Conservation (phyloP, 768 basidiomycete species). For the Leccinellum rugosiceps region DNA sequence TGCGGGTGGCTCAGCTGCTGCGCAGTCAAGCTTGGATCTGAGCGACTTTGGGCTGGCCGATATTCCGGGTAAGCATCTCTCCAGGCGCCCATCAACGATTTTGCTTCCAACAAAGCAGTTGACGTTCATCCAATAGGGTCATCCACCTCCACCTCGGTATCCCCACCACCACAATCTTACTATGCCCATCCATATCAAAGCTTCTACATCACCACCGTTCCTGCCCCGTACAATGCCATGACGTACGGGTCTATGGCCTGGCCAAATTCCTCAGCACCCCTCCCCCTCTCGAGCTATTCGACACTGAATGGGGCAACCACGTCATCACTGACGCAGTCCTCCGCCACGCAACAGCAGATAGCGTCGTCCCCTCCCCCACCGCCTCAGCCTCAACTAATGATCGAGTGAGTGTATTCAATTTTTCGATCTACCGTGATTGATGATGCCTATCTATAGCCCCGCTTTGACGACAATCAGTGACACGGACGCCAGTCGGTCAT, state of each 20-base stretch:
- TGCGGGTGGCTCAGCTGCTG: conserved; percentile 28
- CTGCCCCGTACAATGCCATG: conserved; percentile 50
- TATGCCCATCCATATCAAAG: conserved; percentile 40
- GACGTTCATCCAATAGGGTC: conserved; percentile 26
- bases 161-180: conserved; percentile 40
- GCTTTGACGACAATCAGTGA: conserved; percentile 57
- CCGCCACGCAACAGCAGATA: conserved; percentile 32
- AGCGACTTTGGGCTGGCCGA: conserved; percentile 44
- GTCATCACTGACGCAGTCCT: conserved; percentile 32
- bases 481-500: conserved; percentile 43
- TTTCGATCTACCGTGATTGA: conserved; percentile 13
- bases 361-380: conserved; percentile 25
- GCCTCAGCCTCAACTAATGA: conserved; percentile 47
- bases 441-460: conserved; percentile 41
- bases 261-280: conserved; percentile 36
- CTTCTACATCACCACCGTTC: conserved; percentile 40
- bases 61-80: conserved; percentile 39
- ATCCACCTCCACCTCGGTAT: conserved; percentile 39
- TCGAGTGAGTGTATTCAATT: conserved; percentile 52
- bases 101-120: conserved; percentile 4
- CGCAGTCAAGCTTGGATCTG: conserved; percentile 37
- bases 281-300: conserved; percentile 76
- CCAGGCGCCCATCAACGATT: conserved; percentile 28
- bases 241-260: conserved; percentile 52
- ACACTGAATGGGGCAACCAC: conserved; percentile 73